Evolutionary conservation across 352 stramenopile genomes (phyloP).

Genomic region (Pythium phragmiticola): DNA sequence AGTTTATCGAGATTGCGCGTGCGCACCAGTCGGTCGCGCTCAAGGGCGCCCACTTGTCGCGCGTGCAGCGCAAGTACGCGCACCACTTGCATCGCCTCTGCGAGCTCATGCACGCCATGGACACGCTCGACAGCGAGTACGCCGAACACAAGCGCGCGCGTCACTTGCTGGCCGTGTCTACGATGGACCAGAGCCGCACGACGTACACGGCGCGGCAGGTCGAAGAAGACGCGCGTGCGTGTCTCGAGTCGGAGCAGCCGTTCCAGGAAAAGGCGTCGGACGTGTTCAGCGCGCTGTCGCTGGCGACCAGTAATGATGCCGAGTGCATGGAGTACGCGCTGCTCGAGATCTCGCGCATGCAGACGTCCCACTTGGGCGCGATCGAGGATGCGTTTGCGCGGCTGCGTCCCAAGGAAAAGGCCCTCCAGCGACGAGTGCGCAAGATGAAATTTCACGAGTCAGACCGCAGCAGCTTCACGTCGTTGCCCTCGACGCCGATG

Average conservation of each 20-base stretch:
- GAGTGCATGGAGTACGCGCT: conserved; percentile 84
- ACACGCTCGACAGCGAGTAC: conserved; percentile 59
- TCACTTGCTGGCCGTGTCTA: conserved; percentile 26
- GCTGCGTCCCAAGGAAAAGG: conserved; percentile 50
- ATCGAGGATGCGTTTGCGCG: conserved; percentile 76
- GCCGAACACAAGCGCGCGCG: conserved; percentile 36
- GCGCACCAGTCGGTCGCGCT: conserved; percentile 58
- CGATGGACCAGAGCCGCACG: conserved; percentile 29
- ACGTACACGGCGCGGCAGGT: conserved; percentile 33
- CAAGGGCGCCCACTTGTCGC: conserved; percentile 66
- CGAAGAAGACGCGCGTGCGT: conserved; percentile 49
- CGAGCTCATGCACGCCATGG: conserved; percentile 72
- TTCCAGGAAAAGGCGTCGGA: conserved; percentile 74
- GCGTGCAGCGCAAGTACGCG: conserved; percentile 56
- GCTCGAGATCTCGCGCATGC: conserved; percentile 78
- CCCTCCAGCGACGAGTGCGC: conserved; percentile 29
- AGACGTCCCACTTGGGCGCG: conserved; percentile 67
- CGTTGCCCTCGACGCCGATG: background rate
- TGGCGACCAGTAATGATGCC: conserved; percentile 66
- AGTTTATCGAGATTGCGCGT: conserved; percentile 66
- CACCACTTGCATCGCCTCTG: conserved; percentile 70
- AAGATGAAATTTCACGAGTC: conserved; percentile 3
- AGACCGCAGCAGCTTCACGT: conserved; percentile 20
- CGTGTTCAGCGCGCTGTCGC: conserved; percentile 68
- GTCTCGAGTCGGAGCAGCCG: conserved; percentile 52